Conservation (phyloP, 345 rosid genomes). For the Isatis tinctoria region DNA sequence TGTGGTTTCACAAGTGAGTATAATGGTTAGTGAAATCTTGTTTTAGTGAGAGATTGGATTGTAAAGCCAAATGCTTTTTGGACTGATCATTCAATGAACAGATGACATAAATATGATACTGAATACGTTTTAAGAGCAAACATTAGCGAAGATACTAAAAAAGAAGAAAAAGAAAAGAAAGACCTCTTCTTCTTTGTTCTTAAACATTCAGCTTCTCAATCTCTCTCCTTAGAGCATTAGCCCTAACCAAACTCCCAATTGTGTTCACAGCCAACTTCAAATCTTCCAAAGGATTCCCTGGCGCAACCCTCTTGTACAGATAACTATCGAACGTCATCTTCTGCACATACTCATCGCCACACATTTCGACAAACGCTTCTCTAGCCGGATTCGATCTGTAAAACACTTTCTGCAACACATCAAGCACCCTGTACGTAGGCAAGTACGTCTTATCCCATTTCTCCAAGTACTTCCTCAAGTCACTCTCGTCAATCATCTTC, state of each 20-base stretch:
- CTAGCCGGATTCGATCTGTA: slow-evolving; percentile 88
- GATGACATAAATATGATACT: slow-evolving; percentile 19
- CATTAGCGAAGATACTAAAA: neutral
- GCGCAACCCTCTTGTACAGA: slow-evolving; percentile 76
- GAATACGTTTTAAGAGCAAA: neutral
- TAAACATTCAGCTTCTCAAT: slow-evolving; percentile 74
- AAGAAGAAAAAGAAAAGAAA: too few species aligned
- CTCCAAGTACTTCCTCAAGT: slow-evolving; percentile 88
- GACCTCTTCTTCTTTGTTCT: slow-evolving; percentile 8
- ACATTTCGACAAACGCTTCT: slow-evolving; percentile 94
- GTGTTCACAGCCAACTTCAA: slow-evolving; percentile 87
- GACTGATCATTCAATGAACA: slow-evolving; percentile 19
- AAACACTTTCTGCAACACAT: slow-evolving; percentile 81
- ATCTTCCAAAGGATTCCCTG: slow-evolving; percentile 83
- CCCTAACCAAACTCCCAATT: slow-evolving; percentile 92
- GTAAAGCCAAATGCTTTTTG: slow-evolving; percentile 28
- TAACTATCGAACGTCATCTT: slow-evolving; percentile 97
- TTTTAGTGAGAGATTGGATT: neutral
- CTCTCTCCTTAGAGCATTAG: slow-evolving; percentile 83
- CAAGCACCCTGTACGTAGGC: slow-evolving; percentile 91
- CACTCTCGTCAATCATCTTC: slow-evolving; percentile 84
- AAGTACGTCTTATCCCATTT: slow-evolving; percentile 94
- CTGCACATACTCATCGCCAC: slow-evolving; percentile 85
- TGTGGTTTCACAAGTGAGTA: slow-evolving; percentile 22
- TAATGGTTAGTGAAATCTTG: slow-evolving; percentile 2